A percentile compares a stretch with the other conserved stretches of the same genome.
Conservation (phyloP, 1,284 basidiomycete species). For the Exsudoporus floridanus region DNA sequence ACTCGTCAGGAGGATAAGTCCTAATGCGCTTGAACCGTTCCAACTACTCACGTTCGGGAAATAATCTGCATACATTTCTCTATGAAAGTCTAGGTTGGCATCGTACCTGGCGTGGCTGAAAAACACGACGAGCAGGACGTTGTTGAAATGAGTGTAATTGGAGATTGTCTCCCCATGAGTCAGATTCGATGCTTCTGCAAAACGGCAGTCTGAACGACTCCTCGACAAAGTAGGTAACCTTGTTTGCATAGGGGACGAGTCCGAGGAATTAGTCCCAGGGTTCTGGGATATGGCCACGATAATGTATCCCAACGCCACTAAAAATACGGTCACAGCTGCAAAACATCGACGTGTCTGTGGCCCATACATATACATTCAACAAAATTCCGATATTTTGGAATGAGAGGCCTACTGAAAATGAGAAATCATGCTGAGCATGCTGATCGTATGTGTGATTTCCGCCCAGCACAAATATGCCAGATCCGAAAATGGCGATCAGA, state of each 20-base stretch:
- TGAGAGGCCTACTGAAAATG: slow-evolving; percentile 13
- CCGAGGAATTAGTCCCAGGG: background rate
- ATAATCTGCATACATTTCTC: slow-evolving; percentile 46
- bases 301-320: slow-evolving; percentile 12
- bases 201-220: slow-evolving; percentile 9
- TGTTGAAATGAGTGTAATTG: slow-evolving; percentile 41
- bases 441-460: slow-evolving; percentile 2
- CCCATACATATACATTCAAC: background rate
- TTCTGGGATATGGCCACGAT: slow-evolving; percentile 1
- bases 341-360: slow-evolving; percentile 9
- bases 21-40: background rate
- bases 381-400: background rate
- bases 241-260: background rate
- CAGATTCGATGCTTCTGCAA: slow-evolving; percentile 2
- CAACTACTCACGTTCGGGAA: slow-evolving; percentile 48
- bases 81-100: slow-evolving; percentile 46
- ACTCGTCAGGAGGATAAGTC: background rate
- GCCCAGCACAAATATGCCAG: slow-evolving; percentile 1
- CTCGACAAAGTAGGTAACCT: background rate
- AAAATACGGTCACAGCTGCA: slow-evolving; percentile 4
- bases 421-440: slow-evolving; percentile 3
- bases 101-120: slow-evolving; percentile 52
- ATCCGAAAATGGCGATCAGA: slow-evolving; percentile 16
- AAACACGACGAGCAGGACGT: slow-evolving; percentile 48
- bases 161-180: slow-evolving; percentile 8